These are phyloP conservation scores for Exobasidium cylindrosporum DNA, from an alignment of 1,284 basidiomycete genomes.

Conservation along the genomic window DNA sequence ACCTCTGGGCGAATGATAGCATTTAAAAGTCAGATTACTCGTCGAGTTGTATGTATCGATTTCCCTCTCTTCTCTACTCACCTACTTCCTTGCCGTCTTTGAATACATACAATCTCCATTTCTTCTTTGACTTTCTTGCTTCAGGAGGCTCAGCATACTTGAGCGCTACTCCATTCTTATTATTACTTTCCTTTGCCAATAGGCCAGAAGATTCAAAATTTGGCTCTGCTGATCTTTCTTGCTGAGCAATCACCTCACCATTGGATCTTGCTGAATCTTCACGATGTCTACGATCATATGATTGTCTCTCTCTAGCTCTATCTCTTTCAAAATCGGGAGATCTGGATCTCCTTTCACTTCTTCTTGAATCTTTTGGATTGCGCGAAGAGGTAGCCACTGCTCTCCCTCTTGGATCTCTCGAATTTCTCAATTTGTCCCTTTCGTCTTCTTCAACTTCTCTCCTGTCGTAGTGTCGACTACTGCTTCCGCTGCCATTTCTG, in stretches of 20 bases:
- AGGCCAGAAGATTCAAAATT: conserved; percentile 85
- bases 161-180: conserved; percentile 76
- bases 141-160: conserved; percentile 99
- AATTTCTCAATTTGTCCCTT: not conserved
- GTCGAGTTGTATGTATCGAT: too few relatives aligned
- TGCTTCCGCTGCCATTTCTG: not conserved
- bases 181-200: conserved; percentile 73
- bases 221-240: conserved; percentile 58
- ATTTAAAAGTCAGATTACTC: too few relatives aligned
- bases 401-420: not conserved
- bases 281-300: conserved; percentile 6
- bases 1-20: conserved; percentile 63
- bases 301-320: conserved; percentile 4
- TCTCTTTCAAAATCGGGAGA: conserved; percentile 13
- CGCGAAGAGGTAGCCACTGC: not conserved
- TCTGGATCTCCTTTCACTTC: not conserved
- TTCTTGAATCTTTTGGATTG: not conserved
- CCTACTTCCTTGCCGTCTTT: conserved; percentile 81
- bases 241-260: not conserved
- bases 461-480: not conserved
- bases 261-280: not conserved
- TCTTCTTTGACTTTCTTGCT: conserved; percentile 80
- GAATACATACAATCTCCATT: conserved; percentile 96
- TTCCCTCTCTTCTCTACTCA: conserved; percentile 63
- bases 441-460: not conserved